phyloP scores from a whole-genome alignment of 768 basidiomycete species.

The Lenzites betulinus region DNA sequence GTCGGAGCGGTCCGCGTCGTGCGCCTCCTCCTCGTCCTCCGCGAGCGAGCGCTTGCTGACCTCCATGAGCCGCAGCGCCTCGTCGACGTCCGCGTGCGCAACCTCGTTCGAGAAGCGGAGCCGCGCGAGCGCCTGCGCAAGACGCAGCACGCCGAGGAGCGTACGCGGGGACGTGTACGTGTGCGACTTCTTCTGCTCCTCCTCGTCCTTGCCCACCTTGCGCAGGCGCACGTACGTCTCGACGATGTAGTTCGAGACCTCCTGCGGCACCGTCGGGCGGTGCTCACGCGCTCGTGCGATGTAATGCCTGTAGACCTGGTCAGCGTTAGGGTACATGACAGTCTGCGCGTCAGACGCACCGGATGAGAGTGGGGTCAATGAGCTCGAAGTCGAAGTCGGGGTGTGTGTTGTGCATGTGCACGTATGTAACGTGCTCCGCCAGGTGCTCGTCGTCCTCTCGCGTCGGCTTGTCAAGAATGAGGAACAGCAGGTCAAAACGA shows the following conservation, averaged over 20 bases:
- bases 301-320: conserved; percentile 67
- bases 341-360: conserved; percentile 47
- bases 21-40: conserved; percentile 73
- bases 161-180: conserved; percentile 97
- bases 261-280: conserved; percentile 86
- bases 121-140: conserved; percentile 93
- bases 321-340: neutral
- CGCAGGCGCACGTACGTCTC: conserved; percentile 95
- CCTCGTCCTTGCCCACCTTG: conserved; percentile 89
- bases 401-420: conserved; percentile 94
- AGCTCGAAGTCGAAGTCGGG: conserved; percentile 84
- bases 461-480: conserved; percentile 94
- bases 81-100: conserved; percentile 87
- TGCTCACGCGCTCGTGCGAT: conserved; percentile 88
- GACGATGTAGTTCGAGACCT: conserved; percentile 91
- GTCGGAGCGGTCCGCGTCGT: conserved; percentile 68
- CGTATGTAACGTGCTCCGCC: conserved; percentile 96
- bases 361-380: conserved; percentile 84
- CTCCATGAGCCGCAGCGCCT: conserved; percentile 95
- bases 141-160: conserved; percentile 89
- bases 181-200: conserved; percentile 83
- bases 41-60: conserved; percentile 90
- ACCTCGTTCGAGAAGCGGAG: conserved; percentile 84
- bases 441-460: conserved; percentile 95
- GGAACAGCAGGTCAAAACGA: conserved; percentile 93